These are phyloP conservation scores for Eucalyptus tenuipes DNA, from an alignment of 345 rosid genomes.

Conservation along the genomic window DNA sequence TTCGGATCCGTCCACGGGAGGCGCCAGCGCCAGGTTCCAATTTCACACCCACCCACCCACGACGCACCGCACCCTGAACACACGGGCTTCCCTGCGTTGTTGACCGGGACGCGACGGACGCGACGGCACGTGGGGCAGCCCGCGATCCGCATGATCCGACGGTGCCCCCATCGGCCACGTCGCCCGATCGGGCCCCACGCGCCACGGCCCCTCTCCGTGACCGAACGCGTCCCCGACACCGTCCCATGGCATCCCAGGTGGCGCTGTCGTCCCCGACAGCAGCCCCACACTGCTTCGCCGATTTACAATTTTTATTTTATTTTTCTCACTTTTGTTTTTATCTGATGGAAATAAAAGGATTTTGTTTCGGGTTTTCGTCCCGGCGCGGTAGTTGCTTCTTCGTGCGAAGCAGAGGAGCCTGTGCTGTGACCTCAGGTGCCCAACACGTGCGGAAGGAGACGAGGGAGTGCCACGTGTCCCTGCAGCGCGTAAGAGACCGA, in stretches of 20 bases:
- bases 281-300: neutral
- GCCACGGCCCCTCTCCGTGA: neutral
- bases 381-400: too few species aligned
- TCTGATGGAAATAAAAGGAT: neutral
- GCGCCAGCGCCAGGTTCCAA: neutral
- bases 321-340: neutral
- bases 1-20: neutral
- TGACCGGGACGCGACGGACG: neutral
- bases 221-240: neutral
- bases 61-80: neutral
- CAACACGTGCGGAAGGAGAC: neutral
- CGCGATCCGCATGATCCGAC: neutral
- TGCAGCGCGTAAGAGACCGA: neutral
- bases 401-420: neutral
- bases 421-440: neutral
- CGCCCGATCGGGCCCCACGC: neutral
- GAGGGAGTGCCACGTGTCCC: neutral
- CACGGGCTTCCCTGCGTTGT: neutral
- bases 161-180: neutral
- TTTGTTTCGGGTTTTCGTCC: neutral
- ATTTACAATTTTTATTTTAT: neutral
- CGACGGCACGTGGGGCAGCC: neutral
- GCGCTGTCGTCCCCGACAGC: neutral
- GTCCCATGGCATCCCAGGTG: neutral
- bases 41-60: neutral